phyloP scores from a whole-genome alignment of 805 yeast species.

The Sugiyamaella mastotermitis region DNA sequence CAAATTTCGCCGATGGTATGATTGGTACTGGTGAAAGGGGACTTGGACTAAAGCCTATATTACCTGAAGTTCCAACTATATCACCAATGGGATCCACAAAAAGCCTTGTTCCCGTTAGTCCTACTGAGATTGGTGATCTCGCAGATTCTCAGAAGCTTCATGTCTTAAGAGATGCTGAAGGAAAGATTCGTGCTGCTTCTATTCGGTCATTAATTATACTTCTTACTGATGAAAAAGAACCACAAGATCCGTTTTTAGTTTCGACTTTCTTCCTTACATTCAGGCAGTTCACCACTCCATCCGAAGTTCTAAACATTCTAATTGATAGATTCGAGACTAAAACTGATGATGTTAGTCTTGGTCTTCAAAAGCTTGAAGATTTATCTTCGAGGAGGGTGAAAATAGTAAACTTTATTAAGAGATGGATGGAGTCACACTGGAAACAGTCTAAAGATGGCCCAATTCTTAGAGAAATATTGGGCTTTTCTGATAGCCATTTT shows the following conservation, averaged over 20 bases:
- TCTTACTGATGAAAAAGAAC: conserved; percentile 20
- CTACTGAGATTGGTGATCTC: background rate
- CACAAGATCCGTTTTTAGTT: conserved; percentile 54
- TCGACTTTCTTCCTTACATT: conserved; percentile 75
- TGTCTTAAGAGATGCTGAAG: conserved; percentile 19
- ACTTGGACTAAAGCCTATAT: background rate
- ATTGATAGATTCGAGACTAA: conserved; percentile 39
- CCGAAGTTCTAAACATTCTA: conserved; percentile 62
- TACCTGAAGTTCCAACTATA: conserved; percentile 1
- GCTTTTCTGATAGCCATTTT: conserved; percentile 44
- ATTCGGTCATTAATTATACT: conserved; percentile 26
- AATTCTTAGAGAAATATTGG: conserved; percentile 62
- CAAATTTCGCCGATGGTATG: conserved; percentile 4
- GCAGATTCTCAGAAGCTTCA: background rate
- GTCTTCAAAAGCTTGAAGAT: conserved; percentile 34
- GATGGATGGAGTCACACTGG: conserved; percentile 94
- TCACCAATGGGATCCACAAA: conserved; percentile 4
- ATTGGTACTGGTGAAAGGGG: background rate
- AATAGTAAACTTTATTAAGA: conserved; percentile 61
- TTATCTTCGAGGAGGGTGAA: conserved; percentile 40
- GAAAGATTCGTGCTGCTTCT: conserved; percentile 30
- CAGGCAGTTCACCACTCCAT: conserved; percentile 61
- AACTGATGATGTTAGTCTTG: conserved; percentile 43
- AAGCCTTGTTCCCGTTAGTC: background rate
- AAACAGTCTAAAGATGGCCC: conserved; percentile 53